Percentiles rank a stretch among this genome's conserved stretches.
These are phyloP conservation scores for Millerozyma acaciae DNA, from an alignment of 805 yeast genomes.

Conservation along the genomic window DNA sequence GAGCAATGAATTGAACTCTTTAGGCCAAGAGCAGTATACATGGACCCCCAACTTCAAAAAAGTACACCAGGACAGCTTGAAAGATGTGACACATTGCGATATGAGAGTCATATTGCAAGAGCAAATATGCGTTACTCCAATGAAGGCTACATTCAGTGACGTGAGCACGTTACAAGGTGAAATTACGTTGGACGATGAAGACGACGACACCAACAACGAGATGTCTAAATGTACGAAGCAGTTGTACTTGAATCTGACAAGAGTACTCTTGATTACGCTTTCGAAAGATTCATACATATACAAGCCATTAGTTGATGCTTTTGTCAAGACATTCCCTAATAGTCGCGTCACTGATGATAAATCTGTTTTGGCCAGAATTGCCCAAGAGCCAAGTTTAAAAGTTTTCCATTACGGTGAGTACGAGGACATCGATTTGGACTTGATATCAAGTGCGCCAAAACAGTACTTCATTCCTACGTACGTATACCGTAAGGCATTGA, in stretches of 20 bases:
- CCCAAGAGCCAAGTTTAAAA: slow-evolving; percentile 19
- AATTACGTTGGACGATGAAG: slow-evolving; percentile 37
- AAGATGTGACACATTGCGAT: slow-evolving; percentile 51
- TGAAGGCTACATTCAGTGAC: slow-evolving; percentile 66
- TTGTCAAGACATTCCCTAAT: slow-evolving; percentile 18
- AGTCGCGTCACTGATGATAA: slow-evolving; percentile 25
- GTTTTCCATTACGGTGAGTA: slow-evolving; percentile 84
- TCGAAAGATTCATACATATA: slow-evolving; percentile 38
- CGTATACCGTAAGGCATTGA: slow-evolving; percentile 84
- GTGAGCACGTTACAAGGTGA: slow-evolving; percentile 55
- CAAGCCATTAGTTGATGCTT: slow-evolving; percentile 39
- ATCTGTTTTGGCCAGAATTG: slow-evolving; percentile 13
- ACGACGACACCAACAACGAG: slow-evolving; percentile 2
- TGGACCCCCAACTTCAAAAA: slow-evolving; percentile 84
- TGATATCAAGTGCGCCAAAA: slow-evolving; percentile 37
- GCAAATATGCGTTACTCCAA: slow-evolving; percentile 49
- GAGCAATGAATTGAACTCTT: slow-evolving; percentile 13
- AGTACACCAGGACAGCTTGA: slow-evolving; percentile 52
- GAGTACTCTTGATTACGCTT: slow-evolving; percentile 32
- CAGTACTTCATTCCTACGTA: slow-evolving; percentile 73
- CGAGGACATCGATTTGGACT: slow-evolving; percentile 80
- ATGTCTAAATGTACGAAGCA: not conserved
- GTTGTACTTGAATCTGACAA: not conserved
- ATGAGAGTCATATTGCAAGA: slow-evolving; percentile 67
- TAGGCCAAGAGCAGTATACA: slow-evolving; percentile 46